Conservation (phyloP, 768 basidiomycete genomes). For the Rhodosporidiobolus sp. region DNA sequence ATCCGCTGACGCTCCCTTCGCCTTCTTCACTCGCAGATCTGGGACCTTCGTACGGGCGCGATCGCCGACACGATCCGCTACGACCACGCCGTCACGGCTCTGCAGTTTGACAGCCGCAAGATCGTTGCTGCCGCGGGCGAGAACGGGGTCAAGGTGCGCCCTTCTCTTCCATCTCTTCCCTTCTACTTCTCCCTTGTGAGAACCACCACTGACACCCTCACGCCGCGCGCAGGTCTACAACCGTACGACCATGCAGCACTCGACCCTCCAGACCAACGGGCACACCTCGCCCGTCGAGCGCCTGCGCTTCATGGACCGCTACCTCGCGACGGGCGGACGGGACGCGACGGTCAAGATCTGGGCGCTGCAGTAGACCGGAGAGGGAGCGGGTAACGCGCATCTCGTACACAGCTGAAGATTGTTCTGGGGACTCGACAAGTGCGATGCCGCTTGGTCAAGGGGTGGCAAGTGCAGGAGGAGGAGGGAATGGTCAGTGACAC, state of each 20-base stretch:
- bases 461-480: constrained; percentile 61
- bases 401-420: too few relatives aligned
- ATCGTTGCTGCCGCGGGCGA: constrained; percentile 88
- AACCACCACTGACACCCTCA: too few relatives aligned
- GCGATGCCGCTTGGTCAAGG: too few relatives aligned
- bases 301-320: constrained; percentile 93
- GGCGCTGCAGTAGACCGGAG: constrained; percentile 23
- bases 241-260: constrained; percentile 84
- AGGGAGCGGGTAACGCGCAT: too few relatives aligned
- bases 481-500: not conserved
- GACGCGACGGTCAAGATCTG: constrained; percentile 53
- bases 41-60: constrained; percentile 90
- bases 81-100: constrained; percentile 80
- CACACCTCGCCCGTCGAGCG: constrained; percentile 83
- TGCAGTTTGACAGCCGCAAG: constrained; percentile 94
- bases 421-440: too few relatives aligned
- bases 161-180: not conserved
- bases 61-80: constrained; percentile 84
- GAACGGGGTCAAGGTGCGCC: constrained; percentile 77
- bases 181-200: too few relatives aligned
- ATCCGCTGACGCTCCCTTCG: not conserved
- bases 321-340: constrained; percentile 82
- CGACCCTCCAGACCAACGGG: constrained; percentile 81
- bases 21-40: constrained; percentile 62
- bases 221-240: constrained; percentile 90